These are phyloP conservation scores for Alternaria ventricosa DNA, from an alignment of 2,329 filamentous ascomycete species.

Conservation along the genomic window DNA sequence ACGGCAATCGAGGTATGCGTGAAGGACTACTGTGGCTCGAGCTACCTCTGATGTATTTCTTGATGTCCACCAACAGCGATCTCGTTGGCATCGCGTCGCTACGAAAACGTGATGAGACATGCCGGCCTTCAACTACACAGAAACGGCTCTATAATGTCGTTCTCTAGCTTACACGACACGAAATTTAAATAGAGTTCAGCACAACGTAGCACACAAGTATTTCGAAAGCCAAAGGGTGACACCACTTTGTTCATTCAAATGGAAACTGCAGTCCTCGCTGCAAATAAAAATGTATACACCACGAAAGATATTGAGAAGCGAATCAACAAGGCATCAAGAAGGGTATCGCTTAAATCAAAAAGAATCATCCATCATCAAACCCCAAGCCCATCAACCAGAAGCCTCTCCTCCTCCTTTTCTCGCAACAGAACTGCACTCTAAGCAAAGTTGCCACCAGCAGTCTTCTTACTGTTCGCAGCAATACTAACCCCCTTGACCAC, in stretches of 20 bases:
- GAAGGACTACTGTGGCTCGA: too few relatives aligned
- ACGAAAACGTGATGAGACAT: accelerated
- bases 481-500: conserved; percentile 60
- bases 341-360: neutral
- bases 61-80: neutral
- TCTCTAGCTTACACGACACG: neutral
- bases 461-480: conserved; percentile 36
- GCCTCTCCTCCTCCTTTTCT: too few relatives aligned
- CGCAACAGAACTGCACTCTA: neutral
- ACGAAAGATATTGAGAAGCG: neutral
- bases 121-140: neutral
- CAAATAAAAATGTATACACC: neutral
- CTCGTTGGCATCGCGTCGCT: neutral
- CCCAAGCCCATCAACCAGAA: neutral
- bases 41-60: too few relatives aligned
- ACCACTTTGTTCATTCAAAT: neutral
- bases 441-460: conserved; percentile 43
- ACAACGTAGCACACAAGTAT: neutral
- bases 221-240: neutral
- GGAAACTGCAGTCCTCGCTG: neutral
- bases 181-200: neutral
- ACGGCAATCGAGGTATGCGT: neutral
- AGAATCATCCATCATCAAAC: neutral
- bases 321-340: neutral
- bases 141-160: neutral